Percentiles rank a stretch among this genome's conserved stretches.
These are phyloP conservation scores for Hirschfeldia incana DNA, from an alignment of 345 rosid species.

Conservation along the genomic window DNA sequence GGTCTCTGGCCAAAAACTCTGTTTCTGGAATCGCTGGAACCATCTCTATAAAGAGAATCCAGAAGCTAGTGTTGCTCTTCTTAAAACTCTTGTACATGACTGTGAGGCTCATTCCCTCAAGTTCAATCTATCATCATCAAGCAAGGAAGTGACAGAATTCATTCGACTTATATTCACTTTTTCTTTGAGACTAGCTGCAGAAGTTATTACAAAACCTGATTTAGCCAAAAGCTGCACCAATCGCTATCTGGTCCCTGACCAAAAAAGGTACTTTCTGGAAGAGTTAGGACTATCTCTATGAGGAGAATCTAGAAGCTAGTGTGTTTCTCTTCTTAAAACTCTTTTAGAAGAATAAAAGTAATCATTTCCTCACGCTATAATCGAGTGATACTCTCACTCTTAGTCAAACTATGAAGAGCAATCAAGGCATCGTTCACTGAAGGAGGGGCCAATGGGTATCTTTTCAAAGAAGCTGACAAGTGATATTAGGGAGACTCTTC, in stretches of 20 bases:
- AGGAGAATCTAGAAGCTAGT: background rate
- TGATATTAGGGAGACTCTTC: too few species aligned
- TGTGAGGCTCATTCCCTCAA: background rate
- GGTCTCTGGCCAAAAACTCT: conserved; percentile 33
- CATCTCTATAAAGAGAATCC: too few species aligned
- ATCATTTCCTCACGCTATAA: background rate
- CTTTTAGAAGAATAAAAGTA: background rate
- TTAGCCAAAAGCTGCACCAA: background rate
- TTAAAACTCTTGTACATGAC: background rate
- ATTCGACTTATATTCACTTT: background rate
- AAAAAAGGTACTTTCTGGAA: background rate
- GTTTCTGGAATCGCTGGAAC: conserved; percentile 64
- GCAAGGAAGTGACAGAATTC: too few species aligned
- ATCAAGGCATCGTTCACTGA: too few species aligned
- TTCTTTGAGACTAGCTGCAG: background rate
- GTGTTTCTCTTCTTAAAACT: background rate
- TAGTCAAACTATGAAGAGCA: background rate
- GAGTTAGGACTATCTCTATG: background rate
- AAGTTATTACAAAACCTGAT: background rate
- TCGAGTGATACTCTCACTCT: background rate
- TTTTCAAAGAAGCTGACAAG: too few species aligned
- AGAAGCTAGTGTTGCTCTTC: background rate
- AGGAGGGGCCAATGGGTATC: too few species aligned
- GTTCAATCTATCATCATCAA: background rate
- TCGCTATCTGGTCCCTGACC: background rate